Percentiles rank a stretch among this genome's conserved stretches.
phyloP scores from a whole-genome alignment of 2,329 filamentous ascomycete species.

The Colletotrichum karsti region DNA sequence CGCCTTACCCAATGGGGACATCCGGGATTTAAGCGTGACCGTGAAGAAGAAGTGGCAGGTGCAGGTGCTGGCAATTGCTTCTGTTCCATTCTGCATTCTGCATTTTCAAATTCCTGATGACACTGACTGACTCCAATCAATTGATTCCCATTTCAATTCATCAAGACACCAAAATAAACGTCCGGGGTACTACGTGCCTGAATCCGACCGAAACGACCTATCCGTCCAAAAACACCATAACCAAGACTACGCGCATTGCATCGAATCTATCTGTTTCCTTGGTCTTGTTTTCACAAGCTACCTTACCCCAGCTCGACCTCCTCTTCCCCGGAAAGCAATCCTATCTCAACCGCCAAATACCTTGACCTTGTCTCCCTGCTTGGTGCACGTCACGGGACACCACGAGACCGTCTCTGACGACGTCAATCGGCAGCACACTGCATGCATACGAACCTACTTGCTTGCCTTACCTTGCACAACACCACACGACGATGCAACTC shows the following conservation, averaged over 20 bases:
- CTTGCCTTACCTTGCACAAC: too few species aligned
- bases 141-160: too few species aligned
- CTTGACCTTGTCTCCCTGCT: not conserved
- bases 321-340: not conserved
- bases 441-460: not conserved
- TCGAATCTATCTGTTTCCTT: too few species aligned
- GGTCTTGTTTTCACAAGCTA: too few species aligned
- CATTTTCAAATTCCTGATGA: too few species aligned
- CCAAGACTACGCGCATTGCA: too few species aligned
- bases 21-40: constrained; percentile 1
- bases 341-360: constrained; percentile 8
- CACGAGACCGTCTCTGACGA: not conserved
- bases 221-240: too few species aligned
- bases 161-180: too few species aligned
- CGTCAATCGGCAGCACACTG: constrained; percentile 10
- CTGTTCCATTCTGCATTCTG: not conserved
- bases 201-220: too few species aligned
- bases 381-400: not conserved
- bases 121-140: too few species aligned
- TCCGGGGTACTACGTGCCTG: too few species aligned
- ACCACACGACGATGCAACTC: constrained; percentile 8
- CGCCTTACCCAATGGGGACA: constrained; percentile 3
- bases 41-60: not conserved
- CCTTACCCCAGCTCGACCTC: not conserved
- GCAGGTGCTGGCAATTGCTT: not conserved